Percentiles rank a stretch among this genome's conserved stretches.
These are phyloP conservation scores for Croton laevigatus DNA, from an alignment of 441 rosid species.

Conservation along the genomic window DNA sequence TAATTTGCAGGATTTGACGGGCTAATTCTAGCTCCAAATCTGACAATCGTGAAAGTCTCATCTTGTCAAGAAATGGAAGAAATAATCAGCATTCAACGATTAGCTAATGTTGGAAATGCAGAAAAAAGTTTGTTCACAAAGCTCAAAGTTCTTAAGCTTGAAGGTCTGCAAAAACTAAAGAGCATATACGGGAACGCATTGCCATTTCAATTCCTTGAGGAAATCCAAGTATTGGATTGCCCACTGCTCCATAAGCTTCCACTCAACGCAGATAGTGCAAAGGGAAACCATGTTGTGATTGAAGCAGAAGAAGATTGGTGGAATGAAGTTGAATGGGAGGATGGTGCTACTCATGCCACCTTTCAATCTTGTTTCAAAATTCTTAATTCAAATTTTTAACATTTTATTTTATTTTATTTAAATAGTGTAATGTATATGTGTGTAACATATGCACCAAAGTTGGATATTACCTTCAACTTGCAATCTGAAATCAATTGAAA, in stretches of 20 bases:
- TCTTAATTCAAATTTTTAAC: neutral
- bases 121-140: neutral
- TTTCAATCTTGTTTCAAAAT: neutral
- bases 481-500: no score
- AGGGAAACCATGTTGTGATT: neutral
- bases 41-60: neutral
- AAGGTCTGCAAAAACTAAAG: neutral
- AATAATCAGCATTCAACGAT: neutral
- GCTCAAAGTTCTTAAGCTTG: neutral
- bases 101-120: neutral
- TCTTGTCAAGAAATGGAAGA: neutral
- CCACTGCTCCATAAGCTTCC: slow-evolving; percentile 9
- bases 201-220: neutral
- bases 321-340: slow-evolving; percentile 7
- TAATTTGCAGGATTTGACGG: neutral
- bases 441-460: no score
- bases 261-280: neutral
- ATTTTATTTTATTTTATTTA: no score
- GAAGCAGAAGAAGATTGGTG: slow-evolving; percentile 5
- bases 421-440: no score
- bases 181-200: slow-evolving; percentile 3
- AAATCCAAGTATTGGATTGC: neutral
- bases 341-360: neutral
- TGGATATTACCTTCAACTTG: no score
- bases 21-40: neutral